These are phyloP conservation scores for Populus hybrid DNA, from an alignment of 441 rosid species.

Conservation along the genomic window DNA sequence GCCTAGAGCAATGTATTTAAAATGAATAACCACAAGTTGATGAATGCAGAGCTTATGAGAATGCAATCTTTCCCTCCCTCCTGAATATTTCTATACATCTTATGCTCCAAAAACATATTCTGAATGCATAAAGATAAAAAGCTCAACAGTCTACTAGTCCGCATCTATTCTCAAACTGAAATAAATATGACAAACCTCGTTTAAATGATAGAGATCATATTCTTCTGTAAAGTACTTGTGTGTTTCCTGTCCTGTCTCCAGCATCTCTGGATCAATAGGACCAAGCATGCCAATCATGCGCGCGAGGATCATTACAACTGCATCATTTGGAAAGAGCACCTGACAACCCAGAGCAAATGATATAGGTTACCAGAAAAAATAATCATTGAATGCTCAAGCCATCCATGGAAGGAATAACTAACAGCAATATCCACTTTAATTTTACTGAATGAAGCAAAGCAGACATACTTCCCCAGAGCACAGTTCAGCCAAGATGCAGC, in stretches of 20 bases:
- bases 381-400: conserved; percentile 1
- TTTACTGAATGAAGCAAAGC: not conserved
- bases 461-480: conserved; percentile 83
- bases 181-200: conserved; percentile 48
- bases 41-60: not conserved
- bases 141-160: not conserved
- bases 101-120: not conserved
- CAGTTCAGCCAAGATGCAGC: conserved; percentile 90
- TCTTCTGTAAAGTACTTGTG: conserved; percentile 81
- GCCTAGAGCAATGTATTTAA: not conserved
- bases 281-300: conserved; percentile 70
- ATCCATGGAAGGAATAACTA: not conserved
- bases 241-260: conserved; percentile 71
- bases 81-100: not conserved
- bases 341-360: conserved; percentile 21
- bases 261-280: conserved; percentile 70
- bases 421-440: not conserved
- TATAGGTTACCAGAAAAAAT: conserved; percentile 7
- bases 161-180: not conserved
- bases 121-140: not conserved
- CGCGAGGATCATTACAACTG: conserved; percentile 70
- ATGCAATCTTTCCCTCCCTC: not conserved
- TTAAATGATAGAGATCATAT: conserved; percentile 61
- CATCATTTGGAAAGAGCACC: conserved; percentile 89
- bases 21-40: not conserved